Conservation (phyloP, 164 flowering plant species). For the Cinnamomum chago region DNA sequence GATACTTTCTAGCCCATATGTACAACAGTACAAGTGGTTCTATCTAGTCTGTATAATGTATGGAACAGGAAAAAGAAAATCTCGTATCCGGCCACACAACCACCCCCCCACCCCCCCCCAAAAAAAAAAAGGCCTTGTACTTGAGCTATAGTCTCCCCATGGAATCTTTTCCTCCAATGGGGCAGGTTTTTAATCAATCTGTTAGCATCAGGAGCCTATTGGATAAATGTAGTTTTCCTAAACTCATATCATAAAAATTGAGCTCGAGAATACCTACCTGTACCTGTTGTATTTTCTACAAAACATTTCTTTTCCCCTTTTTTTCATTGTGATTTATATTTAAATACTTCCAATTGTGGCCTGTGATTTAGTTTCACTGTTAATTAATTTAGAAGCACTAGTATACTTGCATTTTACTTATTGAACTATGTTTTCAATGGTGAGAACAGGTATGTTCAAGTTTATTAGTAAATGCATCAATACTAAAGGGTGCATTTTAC, state of each 20-base stretch:
- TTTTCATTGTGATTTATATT: too few relatives aligned
- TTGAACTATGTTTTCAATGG: constrained; percentile 9
- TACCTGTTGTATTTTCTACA: not conserved
- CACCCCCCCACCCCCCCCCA: too few relatives aligned
- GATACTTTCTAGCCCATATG: constrained; percentile 2
- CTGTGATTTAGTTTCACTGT: not conserved
- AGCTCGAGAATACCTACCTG: not conserved
- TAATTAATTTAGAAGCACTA: not conserved
- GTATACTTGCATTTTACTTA: not conserved
- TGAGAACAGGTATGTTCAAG: constrained; percentile 69
- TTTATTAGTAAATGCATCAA: constrained; percentile 73
- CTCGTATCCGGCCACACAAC: not conserved
- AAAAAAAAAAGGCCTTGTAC: too few relatives aligned
- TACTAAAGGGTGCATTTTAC: constrained; percentile 42
- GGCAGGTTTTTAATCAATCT: too few relatives aligned
- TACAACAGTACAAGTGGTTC: not conserved
- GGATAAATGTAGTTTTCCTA: too few relatives aligned
- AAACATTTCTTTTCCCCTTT: not conserved
- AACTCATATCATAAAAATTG: too few relatives aligned
- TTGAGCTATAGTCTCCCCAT: too few relatives aligned
- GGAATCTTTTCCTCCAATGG: too few relatives aligned
- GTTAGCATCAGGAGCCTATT: too few relatives aligned
- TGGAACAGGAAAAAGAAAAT: too few relatives aligned
- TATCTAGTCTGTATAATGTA: not conserved
- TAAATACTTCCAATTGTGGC: not conserved